Percentiles rank a stretch among this genome's conserved stretches.
Conservation (phyloP, 83 land plant genomes). For the Larix sibirica region DNA sequence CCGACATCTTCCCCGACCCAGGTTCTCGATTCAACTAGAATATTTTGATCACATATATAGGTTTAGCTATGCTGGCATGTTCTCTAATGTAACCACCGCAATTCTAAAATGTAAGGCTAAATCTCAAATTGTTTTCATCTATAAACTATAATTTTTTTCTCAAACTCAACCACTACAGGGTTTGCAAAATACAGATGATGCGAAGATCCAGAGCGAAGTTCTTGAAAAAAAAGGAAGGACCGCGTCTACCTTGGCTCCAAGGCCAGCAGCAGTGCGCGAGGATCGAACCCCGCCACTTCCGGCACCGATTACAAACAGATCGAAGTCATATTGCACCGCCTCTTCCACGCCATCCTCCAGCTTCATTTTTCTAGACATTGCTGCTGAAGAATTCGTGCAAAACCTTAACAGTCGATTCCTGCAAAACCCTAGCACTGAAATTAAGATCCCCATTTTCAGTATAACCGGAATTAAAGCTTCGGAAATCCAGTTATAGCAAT, state of each 20-base stretch:
- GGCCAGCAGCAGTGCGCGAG: constrained; percentile 69
- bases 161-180: not conserved
- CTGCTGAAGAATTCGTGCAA: not conserved
- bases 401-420: not conserved
- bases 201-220: not conserved
- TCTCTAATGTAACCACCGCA: no score
- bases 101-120: no score
- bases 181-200: not conserved
- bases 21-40: no score
- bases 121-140: no score
- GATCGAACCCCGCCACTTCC: constrained; percentile 97
- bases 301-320: constrained; percentile 89
- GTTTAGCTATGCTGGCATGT: no score
- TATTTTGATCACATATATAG: no score
- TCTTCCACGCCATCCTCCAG: constrained; percentile 50
- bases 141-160: not conserved
- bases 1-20: no score
- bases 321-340: constrained; percentile 62
- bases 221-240: not conserved
- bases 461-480: not conserved
- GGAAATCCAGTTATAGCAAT: not conserved
- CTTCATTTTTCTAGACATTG: constrained; percentile 78
- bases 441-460: not conserved
- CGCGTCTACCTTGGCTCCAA: constrained; percentile 70
- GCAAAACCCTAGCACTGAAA: not conserved